Conservation (phyloP, 768 basidiomycete genomes). For the Boletus bicolor region DNA sequence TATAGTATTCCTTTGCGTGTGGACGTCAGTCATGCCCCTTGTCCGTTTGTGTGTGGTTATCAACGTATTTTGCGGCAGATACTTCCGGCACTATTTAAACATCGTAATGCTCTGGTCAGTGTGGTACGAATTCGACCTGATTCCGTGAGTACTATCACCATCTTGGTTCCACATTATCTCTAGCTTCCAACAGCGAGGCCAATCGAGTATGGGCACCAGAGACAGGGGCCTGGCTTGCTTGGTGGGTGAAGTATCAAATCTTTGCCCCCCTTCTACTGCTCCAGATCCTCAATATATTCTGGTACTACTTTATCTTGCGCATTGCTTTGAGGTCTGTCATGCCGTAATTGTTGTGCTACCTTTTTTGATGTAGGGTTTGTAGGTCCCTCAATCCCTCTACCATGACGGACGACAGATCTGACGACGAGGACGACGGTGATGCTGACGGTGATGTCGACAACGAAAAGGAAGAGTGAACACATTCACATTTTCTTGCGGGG, state of each 20-base stretch:
- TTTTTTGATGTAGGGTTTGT: constrained; percentile 6
- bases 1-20: constrained; percentile 60
- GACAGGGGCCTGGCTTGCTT: constrained; percentile 64
- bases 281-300: constrained; percentile 86
- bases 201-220: constrained; percentile 55
- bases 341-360: not conserved
- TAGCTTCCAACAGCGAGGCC: constrained; percentile 40
- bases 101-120: constrained; percentile 84
- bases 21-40: constrained; percentile 62
- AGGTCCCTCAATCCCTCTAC: constrained; percentile 52
- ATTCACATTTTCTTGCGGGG: not conserved
- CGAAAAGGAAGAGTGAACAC: constrained; percentile 31
- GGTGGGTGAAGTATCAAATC: constrained; percentile 83
- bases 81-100: constrained; percentile 93
- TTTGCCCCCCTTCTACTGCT: constrained; percentile 72
- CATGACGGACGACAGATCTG: constrained; percentile 74
- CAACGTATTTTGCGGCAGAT: constrained; percentile 43
- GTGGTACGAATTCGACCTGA: constrained; percentile 69
- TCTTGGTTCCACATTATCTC: not conserved
- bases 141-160: constrained; percentile 56
- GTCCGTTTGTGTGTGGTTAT: not conserved
- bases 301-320: constrained; percentile 84
- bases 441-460: constrained; percentile 27
- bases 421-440: constrained; percentile 62
- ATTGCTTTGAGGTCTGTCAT: constrained; percentile 65